Conservation (phyloP, 208 protist genomes). For the Trypanosomatidae sp. region DNA sequence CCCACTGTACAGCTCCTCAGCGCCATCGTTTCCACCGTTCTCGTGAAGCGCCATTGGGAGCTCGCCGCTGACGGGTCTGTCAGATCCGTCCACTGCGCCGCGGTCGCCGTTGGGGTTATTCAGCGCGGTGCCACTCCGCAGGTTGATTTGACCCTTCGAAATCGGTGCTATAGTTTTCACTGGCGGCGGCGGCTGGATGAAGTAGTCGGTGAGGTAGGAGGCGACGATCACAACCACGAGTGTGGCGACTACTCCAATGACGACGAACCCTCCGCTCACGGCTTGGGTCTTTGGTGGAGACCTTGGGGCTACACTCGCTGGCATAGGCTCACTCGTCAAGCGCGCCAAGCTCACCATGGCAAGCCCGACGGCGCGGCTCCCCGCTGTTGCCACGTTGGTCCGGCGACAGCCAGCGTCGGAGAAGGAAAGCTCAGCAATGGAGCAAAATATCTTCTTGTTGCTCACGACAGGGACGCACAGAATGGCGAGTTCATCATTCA, state of each 20-base stretch:
- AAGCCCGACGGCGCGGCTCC: constrained; percentile 9
- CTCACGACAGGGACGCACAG: constrained; percentile 24
- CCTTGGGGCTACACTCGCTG: neutral
- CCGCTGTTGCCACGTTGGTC: neutral
- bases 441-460: constrained; percentile 11
- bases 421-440: constrained; percentile 20
- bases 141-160: constrained; percentile 1
- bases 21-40: constrained; percentile 4
- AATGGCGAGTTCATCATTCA: constrained; percentile 40
- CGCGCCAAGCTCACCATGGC: constrained; percentile 19
- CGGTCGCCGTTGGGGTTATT: constrained; percentile 2
- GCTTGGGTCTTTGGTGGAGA: neutral
- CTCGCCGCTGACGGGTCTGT: neutral
- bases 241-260: constrained; percentile 39
- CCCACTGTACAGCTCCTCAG: neutral
- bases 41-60: neutral
- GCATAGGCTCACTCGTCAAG: constrained; percentile 10
- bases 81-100: neutral
- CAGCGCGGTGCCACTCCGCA: constrained; percentile 13
- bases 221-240: constrained; percentile 36
- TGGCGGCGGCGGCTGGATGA: constrained; percentile 57
- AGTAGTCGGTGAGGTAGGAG: constrained; percentile 54
- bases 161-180: constrained; percentile 36
- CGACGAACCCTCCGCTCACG: constrained; percentile 30
- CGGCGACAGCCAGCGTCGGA: neutral